Base-by-base conservation (phyloP, 768 basidiomycete species). In the Cantharellus anzutake region DNA sequence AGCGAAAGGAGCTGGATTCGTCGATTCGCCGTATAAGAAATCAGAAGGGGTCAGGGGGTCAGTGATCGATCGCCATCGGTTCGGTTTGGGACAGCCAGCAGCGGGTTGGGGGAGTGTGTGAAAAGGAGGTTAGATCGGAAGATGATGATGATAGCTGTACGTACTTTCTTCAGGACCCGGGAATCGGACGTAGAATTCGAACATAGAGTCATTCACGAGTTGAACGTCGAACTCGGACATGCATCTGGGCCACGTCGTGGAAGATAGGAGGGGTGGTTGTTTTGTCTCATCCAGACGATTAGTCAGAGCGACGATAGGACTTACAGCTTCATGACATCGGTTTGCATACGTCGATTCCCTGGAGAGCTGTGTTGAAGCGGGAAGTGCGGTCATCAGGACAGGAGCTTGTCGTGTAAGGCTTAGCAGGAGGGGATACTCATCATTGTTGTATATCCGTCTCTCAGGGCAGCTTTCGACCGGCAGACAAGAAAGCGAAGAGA, bases 311-410 rank as follows among this genome's bases (percentile, higher is more conserved):
- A 11, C 29, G 44, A 29, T 29, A 48, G 44, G 11, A 48, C 44
- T 37, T 37, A 94, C 94, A 99, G 75, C 76, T 97, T 98, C 94
- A 97, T 96, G 58, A 99, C 94, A 76, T 99, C 96, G 56, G 92
- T 97, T 72, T 98, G 94, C 71, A 96, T 93, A 62, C 94, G 84
- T 62, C 94, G 86, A 72, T 88, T 96, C 63, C 14, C 52, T 37
- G 88, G 84, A 67, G 83, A 82, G 68, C 84, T 81, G 87, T 86
- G 72, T 11, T 48, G 44, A 29, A 29, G 20, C 11, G 11, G 52
- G 52, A 11, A 37, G 52, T 1, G 52, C 11, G 35, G 52, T 11
- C 11, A 55, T 55, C 52, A 55, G 52, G 11, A 11, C 7, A 11
- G 52, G 7, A 37, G 29, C 44, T 11, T 37, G 52, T 11, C 35